Base-by-base conservation (phyloP, 2,329 filamentous ascomycete genomes). In the Chrysoporthe puriensis region DNA sequence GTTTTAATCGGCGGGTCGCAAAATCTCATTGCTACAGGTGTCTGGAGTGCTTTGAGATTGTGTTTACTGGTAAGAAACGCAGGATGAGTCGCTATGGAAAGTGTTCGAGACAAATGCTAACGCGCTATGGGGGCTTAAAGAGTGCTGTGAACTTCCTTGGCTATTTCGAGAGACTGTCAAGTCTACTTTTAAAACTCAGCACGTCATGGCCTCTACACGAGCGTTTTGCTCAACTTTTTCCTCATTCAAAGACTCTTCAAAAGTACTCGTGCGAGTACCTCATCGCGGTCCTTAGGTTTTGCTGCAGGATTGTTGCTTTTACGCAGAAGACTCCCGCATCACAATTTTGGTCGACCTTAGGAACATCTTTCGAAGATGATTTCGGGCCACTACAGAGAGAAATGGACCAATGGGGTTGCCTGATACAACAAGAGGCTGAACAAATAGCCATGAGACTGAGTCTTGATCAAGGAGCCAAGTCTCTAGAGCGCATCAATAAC, bases 1-100 rank as follows among this genome's bases (percentile, higher is more conserved):
- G 40, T 66, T 1, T 40, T 71, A 34, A 48, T 71, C 2, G 65
- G 64, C 1, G 62, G 61, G 0, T 66, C 69, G 2, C 69, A 69
- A 18, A 71, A 70, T 26, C 60, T 70, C 40, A 69, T 71, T 2
- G 69, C 70, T 5, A 66, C 66, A 13, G 69, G 70, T 1, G 61
- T 71, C 2, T 70, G 69, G 67, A 60, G 61, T 32, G 65, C 67
- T 11, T 40, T 69, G 6, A 70, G 68, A 18, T 32, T 70, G 5
- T 63, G 64, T 13, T 34, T 71, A 11, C 54, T 58, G 58, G 69
- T 71, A 48, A 43, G 66, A 43, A 21, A n/a, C n/a, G 4, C 7
- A 7, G 7, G 7, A 8, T 7, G 6, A 32, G 9, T 52, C 3
- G 13, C 21, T 1, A 13, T 14, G 4, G 7, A 32, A 5, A 11